These are phyloP conservation scores for Curvularia sp. DNA, from an alignment of 2,329 filamentous ascomycete genomes.

Conservation along the genomic window DNA sequence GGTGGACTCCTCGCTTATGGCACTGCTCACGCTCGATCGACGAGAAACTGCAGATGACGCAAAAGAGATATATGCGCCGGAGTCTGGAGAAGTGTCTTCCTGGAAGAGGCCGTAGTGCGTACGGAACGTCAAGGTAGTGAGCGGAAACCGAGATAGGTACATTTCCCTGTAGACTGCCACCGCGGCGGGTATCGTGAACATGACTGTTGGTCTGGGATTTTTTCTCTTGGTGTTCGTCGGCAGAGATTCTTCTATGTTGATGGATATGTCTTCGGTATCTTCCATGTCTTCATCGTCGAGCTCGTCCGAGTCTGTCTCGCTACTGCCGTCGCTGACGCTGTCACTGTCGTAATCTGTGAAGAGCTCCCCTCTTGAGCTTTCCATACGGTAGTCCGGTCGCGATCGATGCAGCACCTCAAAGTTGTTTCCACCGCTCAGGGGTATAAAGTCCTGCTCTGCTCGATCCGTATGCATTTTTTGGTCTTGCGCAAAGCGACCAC, in stretches of 20 bases:
- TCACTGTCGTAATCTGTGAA: conserved; percentile 17
- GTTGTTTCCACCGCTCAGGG: conserved; percentile 24
- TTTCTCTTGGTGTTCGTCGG: conserved; percentile 5
- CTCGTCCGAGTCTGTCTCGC: conserved; percentile 8
- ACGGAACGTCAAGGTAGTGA: conserved; percentile 13
- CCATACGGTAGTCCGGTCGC: conserved; percentile 20
- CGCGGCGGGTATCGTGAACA: conserved; percentile 31
- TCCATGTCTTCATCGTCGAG: conserved; percentile 22
- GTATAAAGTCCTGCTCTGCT: conserved; percentile 22
- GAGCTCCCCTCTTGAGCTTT: conserved; percentile 24
- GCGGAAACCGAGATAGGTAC: conserved; percentile 25
- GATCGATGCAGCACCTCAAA: conserved; percentile 27
- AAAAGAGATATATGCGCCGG: conserved; percentile 13
- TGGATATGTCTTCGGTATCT: conserved; percentile 31
- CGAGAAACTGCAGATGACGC: conserved; percentile 21
- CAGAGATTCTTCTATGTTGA: conserved; percentile 30
- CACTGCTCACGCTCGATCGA: conserved; percentile 19
- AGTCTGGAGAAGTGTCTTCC: conserved; percentile 12
- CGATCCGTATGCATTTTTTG: conserved; percentile 10
- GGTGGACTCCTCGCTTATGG: conserved; percentile 13
- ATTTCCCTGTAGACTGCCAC: conserved; percentile 27
- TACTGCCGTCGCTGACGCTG: background rate
- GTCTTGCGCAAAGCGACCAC: conserved; percentile 16
- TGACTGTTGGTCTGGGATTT: conserved; percentile 21
- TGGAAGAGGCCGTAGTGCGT: conserved; percentile 26